Conservation (phyloP, 176 grass and related monocot genomes). For the Ensete glaucum region DNA sequence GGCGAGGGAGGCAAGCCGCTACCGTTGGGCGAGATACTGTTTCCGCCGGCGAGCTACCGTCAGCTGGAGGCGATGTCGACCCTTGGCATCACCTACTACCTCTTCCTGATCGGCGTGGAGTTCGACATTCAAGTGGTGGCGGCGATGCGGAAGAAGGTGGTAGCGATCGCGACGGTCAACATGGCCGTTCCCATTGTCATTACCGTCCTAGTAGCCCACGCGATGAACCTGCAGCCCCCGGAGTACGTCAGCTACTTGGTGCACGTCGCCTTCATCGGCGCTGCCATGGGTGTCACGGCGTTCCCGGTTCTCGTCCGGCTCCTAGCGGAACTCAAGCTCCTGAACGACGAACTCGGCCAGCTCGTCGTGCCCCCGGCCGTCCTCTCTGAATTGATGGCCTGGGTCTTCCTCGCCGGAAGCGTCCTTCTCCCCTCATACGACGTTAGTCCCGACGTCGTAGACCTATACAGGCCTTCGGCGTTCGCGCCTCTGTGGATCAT, state of each 20-base stretch:
- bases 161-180: neutral
- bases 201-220: neutral
- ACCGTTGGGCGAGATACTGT: neutral
- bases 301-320: neutral
- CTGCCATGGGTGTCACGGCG: neutral
- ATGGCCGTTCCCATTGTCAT: neutral
- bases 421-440: neutral
- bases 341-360: neutral
- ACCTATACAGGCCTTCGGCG: neutral
- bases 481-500: neutral
- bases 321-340: constrained; percentile 1
- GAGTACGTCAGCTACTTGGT: neutral
- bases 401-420: neutral
- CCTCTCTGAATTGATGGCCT: neutral
- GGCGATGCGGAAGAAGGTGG: neutral
- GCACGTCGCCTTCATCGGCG: neutral
- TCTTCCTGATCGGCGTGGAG: constrained; percentile 1
- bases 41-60: neutral
- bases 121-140: neutral
- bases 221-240: neutral
- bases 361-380: neutral
- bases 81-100: neutral
- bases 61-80: neutral
- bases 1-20: neutral
- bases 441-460: neutral